phyloP scores from a whole-genome alignment of 192 early-diverging fungal species.

The Entomortierella chlamydospora region DNA sequence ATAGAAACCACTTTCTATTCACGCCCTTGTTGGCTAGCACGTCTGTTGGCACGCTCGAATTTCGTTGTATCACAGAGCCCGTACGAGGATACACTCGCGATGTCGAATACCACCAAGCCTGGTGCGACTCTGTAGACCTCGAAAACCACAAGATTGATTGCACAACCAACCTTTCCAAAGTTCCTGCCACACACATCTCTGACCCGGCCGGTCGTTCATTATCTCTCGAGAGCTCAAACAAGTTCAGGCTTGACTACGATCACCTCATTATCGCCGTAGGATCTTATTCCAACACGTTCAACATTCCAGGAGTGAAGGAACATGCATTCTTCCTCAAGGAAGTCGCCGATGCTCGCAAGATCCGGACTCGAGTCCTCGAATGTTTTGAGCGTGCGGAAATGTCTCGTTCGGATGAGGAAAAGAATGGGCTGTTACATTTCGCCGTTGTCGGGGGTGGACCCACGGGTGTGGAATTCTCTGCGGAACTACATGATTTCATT shows the following conservation, averaged over 20 bases:
- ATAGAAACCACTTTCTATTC: slow-evolving; percentile 85
- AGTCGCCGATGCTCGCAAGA: slow-evolving; percentile 84
- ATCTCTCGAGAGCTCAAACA: slow-evolving; percentile 52
- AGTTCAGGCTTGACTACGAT: slow-evolving; percentile 76
- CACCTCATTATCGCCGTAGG: slow-evolving; percentile 87
- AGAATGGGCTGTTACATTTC: slow-evolving; percentile 78
- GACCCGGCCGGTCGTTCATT: slow-evolving; percentile 51
- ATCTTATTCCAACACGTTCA: slow-evolving; percentile 85
- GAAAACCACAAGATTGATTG: slow-evolving; percentile 37
- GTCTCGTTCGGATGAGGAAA: slow-evolving; percentile 70
- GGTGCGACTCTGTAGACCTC: slow-evolving; percentile 59
- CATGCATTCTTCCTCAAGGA: slow-evolving; percentile 90
- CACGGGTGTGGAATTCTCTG: slow-evolving; percentile 65
- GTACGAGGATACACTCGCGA: slow-evolving; percentile 69
- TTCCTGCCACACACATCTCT: slow-evolving; percentile 13
- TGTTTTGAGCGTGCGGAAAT: slow-evolving; percentile 85
- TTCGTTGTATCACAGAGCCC: slow-evolving; percentile 88
- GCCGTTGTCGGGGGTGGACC: slow-evolving; percentile 91
- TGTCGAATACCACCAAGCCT: slow-evolving; percentile 76
- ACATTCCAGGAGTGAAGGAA: slow-evolving; percentile 85
- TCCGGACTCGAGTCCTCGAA: slow-evolving; percentile 82
- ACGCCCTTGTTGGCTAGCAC: slow-evolving; percentile 90
- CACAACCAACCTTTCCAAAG: slow-evolving; percentile 23
- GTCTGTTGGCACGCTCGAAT: slow-evolving; percentile 89
- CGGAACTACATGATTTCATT: slow-evolving; percentile 77